phyloP scores from a whole-genome alignment of 1,139 yeast genomes.

The Candida dubliniensis region DNA sequence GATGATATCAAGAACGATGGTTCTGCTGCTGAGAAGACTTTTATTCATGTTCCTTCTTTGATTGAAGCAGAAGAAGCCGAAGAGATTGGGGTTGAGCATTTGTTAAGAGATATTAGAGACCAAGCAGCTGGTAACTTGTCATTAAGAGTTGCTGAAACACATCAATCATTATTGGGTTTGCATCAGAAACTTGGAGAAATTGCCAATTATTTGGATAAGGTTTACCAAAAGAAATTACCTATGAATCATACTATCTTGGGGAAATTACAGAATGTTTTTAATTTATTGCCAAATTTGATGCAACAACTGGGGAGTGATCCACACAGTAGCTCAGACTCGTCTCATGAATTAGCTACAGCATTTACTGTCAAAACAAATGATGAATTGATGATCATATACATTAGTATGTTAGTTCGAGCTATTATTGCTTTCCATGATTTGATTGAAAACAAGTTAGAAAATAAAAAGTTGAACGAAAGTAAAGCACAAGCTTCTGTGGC shows the following conservation, averaged over 20 bases:
- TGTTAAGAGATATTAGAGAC: conserved; percentile 90
- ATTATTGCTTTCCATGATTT: conserved; percentile 96
- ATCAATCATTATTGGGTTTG: conserved; percentile 84
- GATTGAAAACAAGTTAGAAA: conserved; percentile 92
- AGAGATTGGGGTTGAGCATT: conserved; percentile 97
- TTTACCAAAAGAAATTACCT: conserved; percentile 70
- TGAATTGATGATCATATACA: conserved; percentile 89
- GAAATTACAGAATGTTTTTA: conserved; percentile 91
- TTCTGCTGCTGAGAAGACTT: conserved; percentile 89
- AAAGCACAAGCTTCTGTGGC: conserved; percentile 12
- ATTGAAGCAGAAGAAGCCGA: conserved; percentile 99
- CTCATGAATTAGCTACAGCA: conserved; percentile 67
- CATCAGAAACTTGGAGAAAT: conserved; percentile 80
- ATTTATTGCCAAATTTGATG: conserved; percentile 80
- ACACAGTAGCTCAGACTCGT: conserved; percentile 22
- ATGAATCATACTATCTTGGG: conserved; percentile 89
- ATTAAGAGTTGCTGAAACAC: conserved; percentile 81
- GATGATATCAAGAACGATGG: conserved; percentile 98
- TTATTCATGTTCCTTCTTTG: conserved; percentile 86
- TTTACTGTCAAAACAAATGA: conserved; percentile 93
- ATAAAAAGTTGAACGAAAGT: conserved; percentile 55
- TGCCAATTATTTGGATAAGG: conserved; percentile 75
- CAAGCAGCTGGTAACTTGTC: conserved; percentile 95
- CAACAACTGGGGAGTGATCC: conserved; percentile 8
- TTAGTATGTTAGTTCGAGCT: conserved; percentile 86